Base-by-base conservation (phyloP, 371 early-diverging fungal species). In the Rhizopus sp. region DNA sequence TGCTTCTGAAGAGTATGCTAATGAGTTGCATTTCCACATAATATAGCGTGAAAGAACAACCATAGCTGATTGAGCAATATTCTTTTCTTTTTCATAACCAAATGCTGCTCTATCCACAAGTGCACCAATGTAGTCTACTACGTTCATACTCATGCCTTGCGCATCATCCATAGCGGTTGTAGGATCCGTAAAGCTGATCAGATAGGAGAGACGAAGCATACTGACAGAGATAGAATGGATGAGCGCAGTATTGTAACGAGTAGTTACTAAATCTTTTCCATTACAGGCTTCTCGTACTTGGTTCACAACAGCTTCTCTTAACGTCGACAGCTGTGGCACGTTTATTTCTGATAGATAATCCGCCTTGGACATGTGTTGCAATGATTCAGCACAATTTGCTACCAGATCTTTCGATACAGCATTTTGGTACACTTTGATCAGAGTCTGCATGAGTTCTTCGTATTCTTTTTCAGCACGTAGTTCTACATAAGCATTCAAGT, bases 391-490 rank as follows among this genome's bases (percentile, higher is more conserved):
- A 41, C 69, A 72, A 10, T 59, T 66, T 13, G 45, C 38, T 1
- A 75, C 60, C 9, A 72, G 42, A 7, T 66, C 75, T 7, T 70
- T 58, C 7, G 63, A 61, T 4, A 79, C 78, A 15, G 86, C 83
- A 54, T 77, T 72, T 35, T 78, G 57, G 60, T 83, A 88, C 15
- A 86, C 64, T 47, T 75, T 77, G 55, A 66, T 64, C 0, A 89
- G 68, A 23, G 75, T 82, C 40, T 87, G 82, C n/a, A 89, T 60
- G 37, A 88, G 64, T 5, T 75, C 71, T 35, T 87, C 87, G 46
- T 82, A 89, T 16, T 77, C 72, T 77, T 81, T 74, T 55, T 79
- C 52, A 77, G 87, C 81, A 10, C 88, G 83, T 55, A 89, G 58
- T 47, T 89, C 89, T 12, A 81, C 45, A 63, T 89, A 92, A 5